phyloP scores from a whole-genome alignment of 169 alveolate genomes.

The Plasmodium ovale region DNA sequence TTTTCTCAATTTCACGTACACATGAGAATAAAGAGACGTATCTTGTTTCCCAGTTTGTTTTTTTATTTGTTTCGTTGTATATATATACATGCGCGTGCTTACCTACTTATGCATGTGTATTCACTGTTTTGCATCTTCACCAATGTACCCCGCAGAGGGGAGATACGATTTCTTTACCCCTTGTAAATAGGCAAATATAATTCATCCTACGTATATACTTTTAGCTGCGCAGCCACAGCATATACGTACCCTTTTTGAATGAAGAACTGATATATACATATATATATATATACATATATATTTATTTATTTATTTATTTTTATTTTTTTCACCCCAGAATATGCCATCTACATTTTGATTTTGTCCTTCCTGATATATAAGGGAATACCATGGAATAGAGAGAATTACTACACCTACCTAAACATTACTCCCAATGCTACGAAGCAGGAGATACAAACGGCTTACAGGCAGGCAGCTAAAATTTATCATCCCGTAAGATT shows the following conservation, averaged over 20 bases:
- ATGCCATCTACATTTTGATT: slow-evolving; percentile 46
- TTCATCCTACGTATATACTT: no score
- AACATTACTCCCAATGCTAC: slow-evolving; percentile 69
- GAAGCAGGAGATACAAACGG: slow-evolving; percentile 73
- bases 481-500: slow-evolving; percentile 69
- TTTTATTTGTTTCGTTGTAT: background rate
- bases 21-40: background rate
- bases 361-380: slow-evolving; percentile 63
- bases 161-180: no score
- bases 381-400: slow-evolving; percentile 76
- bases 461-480: slow-evolving; percentile 76
- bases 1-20: slow-evolving; percentile 59
- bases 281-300: background rate
- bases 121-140: no score
- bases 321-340: slow-evolving; percentile 13
- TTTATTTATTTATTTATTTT: background rate
- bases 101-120: no score
- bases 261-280: background rate
- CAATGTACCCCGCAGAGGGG: no score
- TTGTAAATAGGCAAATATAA: no score
- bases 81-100: background rate
- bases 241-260: background rate
- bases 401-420: slow-evolving; percentile 45
- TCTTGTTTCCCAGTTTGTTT: background rate
- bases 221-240: no score